Evolutionary conservation across 163 green algal genomes (phyloP).

Genomic region (Scenedesmus sp.): DNA sequence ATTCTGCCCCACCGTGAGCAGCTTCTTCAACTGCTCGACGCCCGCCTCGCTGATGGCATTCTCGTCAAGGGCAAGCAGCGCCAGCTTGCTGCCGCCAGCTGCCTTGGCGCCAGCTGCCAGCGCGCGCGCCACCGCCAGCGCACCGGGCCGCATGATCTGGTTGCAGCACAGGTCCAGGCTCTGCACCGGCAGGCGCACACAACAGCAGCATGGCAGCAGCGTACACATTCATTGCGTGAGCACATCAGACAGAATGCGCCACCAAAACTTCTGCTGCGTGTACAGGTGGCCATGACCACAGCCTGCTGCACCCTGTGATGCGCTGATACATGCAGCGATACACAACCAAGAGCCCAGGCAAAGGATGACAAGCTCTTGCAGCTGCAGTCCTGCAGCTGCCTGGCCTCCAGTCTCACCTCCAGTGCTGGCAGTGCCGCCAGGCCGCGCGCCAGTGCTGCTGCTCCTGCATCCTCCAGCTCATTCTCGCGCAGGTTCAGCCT

Average conservation of each 20-base stretch:
- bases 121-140: conserved; percentile 47
- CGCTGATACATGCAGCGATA: no score
- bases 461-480: conserved; percentile 87
- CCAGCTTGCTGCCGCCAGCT: conserved; percentile 61
- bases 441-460: conserved; percentile 60
- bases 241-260: background rate
- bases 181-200: conserved; percentile 41
- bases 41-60: conserved; percentile 85
- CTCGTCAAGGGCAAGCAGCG: conserved; percentile 86
- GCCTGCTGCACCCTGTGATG: no score
- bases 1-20: conserved; percentile 47
- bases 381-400: background rate
- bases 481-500: conserved; percentile 90
- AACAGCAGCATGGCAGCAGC: conserved; percentile 26
- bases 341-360: background rate
- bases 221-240: background rate
- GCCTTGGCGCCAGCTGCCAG: conserved; percentile 21
- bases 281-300: no score
- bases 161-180: conserved; percentile 80
- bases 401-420: background rate
- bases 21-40: conserved; percentile 61
- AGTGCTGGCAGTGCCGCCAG: conserved; percentile 49
- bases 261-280: no score
- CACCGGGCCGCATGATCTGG: conserved; percentile 65
- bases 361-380: background rate